Percentiles rank a stretch among this genome's conserved stretches.
Conservation (phyloP, 2,329 filamentous ascomycete genomes). For the Fusarium anguioides region DNA sequence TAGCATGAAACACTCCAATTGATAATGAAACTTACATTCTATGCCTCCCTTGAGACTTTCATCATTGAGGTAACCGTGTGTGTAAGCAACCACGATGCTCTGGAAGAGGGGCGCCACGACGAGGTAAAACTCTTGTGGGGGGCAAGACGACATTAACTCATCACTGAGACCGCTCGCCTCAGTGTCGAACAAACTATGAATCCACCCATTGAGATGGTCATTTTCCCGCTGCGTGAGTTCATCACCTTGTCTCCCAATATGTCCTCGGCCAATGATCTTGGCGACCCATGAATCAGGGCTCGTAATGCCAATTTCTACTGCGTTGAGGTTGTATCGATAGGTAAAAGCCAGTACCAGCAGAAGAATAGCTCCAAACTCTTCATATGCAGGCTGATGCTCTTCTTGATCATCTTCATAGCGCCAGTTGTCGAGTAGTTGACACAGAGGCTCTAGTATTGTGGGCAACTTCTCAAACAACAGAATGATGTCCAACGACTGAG, state of each 20-base stretch:
- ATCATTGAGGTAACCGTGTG: slow-evolving; percentile 72
- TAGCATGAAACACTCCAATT: not conserved
- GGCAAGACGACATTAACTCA: slow-evolving; percentile 83
- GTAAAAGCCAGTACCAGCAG: slow-evolving; percentile 78
- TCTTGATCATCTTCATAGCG: slow-evolving; percentile 84
- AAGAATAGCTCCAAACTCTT: slow-evolving; percentile 83
- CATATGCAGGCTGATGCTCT: slow-evolving; percentile 86
- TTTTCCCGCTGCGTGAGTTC: slow-evolving; percentile 73
- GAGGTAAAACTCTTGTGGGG: slow-evolving; percentile 84
- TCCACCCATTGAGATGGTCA: slow-evolving; percentile 77
- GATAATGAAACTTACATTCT: slow-evolving; percentile 68
- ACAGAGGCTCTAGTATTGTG: slow-evolving; percentile 78
- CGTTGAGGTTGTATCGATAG: slow-evolving; percentile 77
- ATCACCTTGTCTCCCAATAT: slow-evolving; percentile 65
- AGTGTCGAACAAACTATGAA: slow-evolving; percentile 79
- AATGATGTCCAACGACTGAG: slow-evolving; percentile 78
- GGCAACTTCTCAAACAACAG: slow-evolving; percentile 78
- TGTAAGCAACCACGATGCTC: slow-evolving; percentile 77
- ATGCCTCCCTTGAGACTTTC: slow-evolving; percentile 79
- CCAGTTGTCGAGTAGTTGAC: slow-evolving; percentile 81
- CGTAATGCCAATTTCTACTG: slow-evolving; percentile 71
- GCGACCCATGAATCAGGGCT: slow-evolving; percentile 74
- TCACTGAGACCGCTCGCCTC: slow-evolving; percentile 80
- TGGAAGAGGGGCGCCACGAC: slow-evolving; percentile 81
- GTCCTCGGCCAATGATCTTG: slow-evolving; percentile 70